Conservation (phyloP, 2,329 filamentous ascomycete genomes). For the Ophiostoma piceae region DNA sequence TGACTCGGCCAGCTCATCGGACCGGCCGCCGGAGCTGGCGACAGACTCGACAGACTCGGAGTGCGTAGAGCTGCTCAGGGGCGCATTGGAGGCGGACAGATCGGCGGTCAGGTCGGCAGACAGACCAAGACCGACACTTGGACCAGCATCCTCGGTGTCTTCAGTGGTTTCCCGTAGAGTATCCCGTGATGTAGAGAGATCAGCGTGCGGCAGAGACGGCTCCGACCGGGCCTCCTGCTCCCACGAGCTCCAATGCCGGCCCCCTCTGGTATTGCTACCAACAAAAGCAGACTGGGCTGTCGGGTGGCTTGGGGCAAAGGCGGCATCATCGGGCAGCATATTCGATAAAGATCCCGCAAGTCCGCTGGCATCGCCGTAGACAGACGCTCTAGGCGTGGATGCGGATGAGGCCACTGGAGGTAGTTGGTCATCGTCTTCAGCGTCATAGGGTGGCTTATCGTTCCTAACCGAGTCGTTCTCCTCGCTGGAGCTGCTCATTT, state of each 20-base stretch:
- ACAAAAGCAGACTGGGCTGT: not conserved
- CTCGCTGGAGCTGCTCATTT: conserved; percentile 39
- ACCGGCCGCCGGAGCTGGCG: conserved; percentile 27
- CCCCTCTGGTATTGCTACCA: too few relatives aligned
- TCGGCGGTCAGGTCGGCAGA: not conserved
- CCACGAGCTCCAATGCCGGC: not conserved
- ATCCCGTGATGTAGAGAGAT: not conserved
- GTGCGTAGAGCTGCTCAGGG: conserved; percentile 25
- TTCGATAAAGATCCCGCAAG: not conserved
- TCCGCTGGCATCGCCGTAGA: conserved; percentile 32
- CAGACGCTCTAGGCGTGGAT: conserved; percentile 52
- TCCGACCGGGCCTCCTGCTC: conserved; percentile 36
- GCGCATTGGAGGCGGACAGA: not conserved
- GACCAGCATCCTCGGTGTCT: not conserved
- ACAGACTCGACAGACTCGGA: conserved; percentile 26
- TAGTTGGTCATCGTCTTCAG: not conserved
- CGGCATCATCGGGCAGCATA: not conserved
- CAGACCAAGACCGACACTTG: conserved; percentile 18
- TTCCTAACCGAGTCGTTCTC: conserved; percentile 33
- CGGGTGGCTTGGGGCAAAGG: not conserved
- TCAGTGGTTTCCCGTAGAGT: not conserved
- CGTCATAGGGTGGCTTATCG: not conserved
- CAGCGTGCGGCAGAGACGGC: conserved; percentile 32
- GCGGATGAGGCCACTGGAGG: conserved; percentile 31
- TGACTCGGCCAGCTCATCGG: conserved; percentile 57